These are phyloP conservation scores for Beta vulgaris DNA, from an alignment of 148 eudicot species.

Conservation along the genomic window DNA sequence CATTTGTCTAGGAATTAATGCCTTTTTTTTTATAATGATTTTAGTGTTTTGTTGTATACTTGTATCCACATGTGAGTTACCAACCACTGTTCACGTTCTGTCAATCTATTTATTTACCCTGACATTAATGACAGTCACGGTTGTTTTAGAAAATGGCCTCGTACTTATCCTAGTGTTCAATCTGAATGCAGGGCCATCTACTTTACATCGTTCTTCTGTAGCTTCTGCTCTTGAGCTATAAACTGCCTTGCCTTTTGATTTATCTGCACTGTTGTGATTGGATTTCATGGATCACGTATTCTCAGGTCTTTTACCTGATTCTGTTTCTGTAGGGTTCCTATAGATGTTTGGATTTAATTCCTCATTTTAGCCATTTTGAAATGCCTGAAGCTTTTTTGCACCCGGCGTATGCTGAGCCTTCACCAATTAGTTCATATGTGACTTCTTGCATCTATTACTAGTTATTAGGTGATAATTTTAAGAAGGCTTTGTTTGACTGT, in stretches of 20 bases:
- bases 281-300: no score
- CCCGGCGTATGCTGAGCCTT: neutral
- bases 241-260: neutral
- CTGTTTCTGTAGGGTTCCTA: neutral
- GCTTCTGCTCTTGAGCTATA: neutral
- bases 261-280: neutral
- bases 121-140: neutral
- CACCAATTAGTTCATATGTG: neutral
- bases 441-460: neutral
- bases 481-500: neutral
- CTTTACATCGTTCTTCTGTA: neutral
- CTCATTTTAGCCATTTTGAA: neutral
- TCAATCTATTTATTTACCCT: neutral
- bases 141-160: neutral
- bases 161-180: no score
- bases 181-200: neutral
- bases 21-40: neutral
- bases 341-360: neutral
- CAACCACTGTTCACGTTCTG: neutral
- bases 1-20: neutral
- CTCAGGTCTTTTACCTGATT: no score
- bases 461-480: constrained; percentile 1
- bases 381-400: neutral
- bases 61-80: neutral
- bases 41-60: no score